phyloP scores from a whole-genome alignment of 768 basidiomycete species.

The Leccinellum luteum region DNA sequence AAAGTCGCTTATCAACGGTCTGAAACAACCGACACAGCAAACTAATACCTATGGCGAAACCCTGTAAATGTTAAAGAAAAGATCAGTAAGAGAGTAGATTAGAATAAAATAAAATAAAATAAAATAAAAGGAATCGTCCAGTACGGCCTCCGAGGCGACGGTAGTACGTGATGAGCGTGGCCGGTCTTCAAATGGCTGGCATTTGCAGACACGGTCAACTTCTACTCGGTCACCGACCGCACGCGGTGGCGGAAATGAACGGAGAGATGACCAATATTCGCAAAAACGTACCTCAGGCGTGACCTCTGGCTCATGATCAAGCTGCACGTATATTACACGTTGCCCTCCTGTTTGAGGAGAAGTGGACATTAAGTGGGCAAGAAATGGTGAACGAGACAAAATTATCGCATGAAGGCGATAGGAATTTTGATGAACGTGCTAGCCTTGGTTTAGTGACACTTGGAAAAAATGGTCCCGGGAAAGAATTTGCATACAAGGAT shows the following conservation, averaged over 20 bases:
- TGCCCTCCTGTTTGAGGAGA: conserved; percentile 65
- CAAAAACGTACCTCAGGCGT: conserved; percentile 69
- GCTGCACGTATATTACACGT: conserved; percentile 67
- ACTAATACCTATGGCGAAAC: conserved; percentile 66
- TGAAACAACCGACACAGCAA: conserved; percentile 5
- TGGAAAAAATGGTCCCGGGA: conserved; percentile 3
- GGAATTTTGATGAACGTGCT: conserved; percentile 74
- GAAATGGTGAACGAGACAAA: conserved; percentile 81
- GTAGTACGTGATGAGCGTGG: conserved; percentile 13
- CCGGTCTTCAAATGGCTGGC: conserved; percentile 17
- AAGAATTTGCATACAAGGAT: conserved; percentile 54
- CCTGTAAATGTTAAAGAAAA: conserved; percentile 39
- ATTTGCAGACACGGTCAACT: conserved; percentile 17
- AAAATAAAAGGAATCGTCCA: conserved; percentile 16
- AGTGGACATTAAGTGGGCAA: conserved; percentile 86
- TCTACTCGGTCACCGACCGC: conserved; percentile 18
- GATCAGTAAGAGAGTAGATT: background rate
- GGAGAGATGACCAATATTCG: conserved; percentile 20
- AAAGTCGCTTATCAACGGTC: conserved; percentile 20
- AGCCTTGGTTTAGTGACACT: conserved; percentile 13
- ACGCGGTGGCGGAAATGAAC: conserved; percentile 32
- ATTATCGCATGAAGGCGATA: conserved; percentile 85
- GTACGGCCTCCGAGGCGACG: conserved; percentile 21
- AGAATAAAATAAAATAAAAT: background rate
- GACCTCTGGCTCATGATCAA: conserved; percentile 79